Evolutionary conservation across 192 early-diverging fungal genomes (phyloP), one percentile per base, ranked within the genome.

Genomic region (Coemansia sp.): DNA sequence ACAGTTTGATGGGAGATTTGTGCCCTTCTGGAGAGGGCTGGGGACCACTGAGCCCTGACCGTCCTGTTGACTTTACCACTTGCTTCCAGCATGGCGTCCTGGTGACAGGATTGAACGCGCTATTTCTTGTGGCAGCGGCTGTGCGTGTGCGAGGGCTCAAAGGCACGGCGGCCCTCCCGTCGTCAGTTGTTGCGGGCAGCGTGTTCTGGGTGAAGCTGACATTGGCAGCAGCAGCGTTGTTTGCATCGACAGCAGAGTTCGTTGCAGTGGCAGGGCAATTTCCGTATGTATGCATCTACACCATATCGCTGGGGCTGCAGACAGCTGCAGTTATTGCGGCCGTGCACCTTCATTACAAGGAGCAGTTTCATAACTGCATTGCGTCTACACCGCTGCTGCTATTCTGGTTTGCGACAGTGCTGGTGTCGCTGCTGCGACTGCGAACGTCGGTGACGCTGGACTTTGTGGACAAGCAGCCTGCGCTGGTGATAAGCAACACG

Each of bases 11-110:
- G 62, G 38, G 0, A 23, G 19, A 23, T 31, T 23, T 51, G 62
- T 82, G 79, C 51, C 69, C 67, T 21, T 69, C 70, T n/a, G 57
- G 49, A 22, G 79, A 82, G 27, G 79, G 79, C 69, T 82, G 74
- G 73, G 79, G 79, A n/a, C 79, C 79, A 23, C 57, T 76, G 23
- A 82, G 79, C 49, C 69, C 73, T 16, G 64, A 24, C 28, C 73
- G 79, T 3, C 74, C 73, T 0, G 70, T 73, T 27, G 79, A 82
- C 58, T 73, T 82, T 58, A 73, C 79, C 2, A 14, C 56, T 8
- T 82, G 79, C 47, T 82, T 82, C 21, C 55, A 82, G 60, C 48
- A 82, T 48, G 79, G 73, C 6, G 70, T 53, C 3, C 30, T 82
- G 9, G 38, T 73, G 3, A 3, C 57, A 1, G 67, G 67, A 4